Conservation (phyloP, 495 filamentous ascomycete genomes). For the Pyronema domesticum region DNA sequence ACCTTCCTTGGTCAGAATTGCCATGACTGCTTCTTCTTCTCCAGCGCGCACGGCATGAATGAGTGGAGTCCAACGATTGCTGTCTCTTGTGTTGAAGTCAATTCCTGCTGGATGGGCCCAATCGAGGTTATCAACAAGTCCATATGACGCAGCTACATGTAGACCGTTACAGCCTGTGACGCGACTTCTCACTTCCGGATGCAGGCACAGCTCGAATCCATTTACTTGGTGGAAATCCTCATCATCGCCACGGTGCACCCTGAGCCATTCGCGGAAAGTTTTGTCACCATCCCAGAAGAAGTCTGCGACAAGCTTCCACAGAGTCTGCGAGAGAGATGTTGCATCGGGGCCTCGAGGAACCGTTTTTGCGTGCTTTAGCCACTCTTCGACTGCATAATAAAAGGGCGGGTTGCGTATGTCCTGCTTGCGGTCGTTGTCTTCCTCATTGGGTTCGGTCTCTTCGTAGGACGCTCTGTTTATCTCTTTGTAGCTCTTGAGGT, state of each 20-base stretch:
- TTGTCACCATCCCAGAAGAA: neutral
- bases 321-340: neutral
- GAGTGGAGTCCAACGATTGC: neutral
- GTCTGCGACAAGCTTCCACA: conserved; percentile 1
- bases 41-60: neutral
- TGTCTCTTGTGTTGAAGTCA: neutral
- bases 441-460: no score
- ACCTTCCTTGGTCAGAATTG: neutral
- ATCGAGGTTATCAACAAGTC: neutral
- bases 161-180: no score
- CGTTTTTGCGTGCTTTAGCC: neutral
- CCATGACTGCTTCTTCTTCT: neutral
- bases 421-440: no score
- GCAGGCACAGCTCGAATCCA: no score
- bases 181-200: no score
- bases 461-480: no score
- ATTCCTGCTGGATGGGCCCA: neutral
- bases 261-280: neutral
- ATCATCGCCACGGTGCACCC: no score
- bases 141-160: neutral
- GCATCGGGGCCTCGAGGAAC: neutral
- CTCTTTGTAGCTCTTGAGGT: no score
- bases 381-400: neutral
- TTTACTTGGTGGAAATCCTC: no score
- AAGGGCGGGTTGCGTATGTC: neutral